Evolutionary conservation across 768 basidiomycete species (phyloP), one percentile per base, ranked within the genome.

Genomic region (Paxillus rubicundulus): DNA sequence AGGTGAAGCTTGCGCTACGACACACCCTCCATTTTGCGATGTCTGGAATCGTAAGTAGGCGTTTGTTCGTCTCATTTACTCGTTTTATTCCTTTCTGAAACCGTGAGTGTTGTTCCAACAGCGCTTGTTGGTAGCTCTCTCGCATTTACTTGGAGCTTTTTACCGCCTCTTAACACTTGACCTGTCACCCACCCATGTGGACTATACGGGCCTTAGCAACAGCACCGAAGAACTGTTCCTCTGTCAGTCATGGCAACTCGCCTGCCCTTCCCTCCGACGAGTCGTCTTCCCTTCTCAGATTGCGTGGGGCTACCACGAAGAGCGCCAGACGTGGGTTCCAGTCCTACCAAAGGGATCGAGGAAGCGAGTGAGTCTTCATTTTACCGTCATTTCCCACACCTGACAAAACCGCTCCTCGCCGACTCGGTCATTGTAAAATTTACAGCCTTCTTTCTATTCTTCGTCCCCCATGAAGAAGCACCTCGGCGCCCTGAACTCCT

Each of bases 11-110:
- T 41, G 83, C 85, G 17, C 70, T 86, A 32, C 72, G 84, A 34
- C 84, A 86, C 61, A 85, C 84, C 8, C 73, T 86, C 27, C 84
- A 85, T 58, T 82, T 79, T 61, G 74, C 82, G 20, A 32, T 34
- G 3, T 45, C 45, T 9, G 85, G 84, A 46, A 82, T 85, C 68
- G 85, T 85, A 70, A 82, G 85, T 73, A 47, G 18, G 51, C 33
- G 33, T 13, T 28, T 3, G 12, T 54, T 49, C 49, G 39, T 41
- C 47, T 36, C 47, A 33, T 49, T 50, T 53, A 18, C 38, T 50
- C 3, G 5, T 38, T 38, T 28, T 54, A 38, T 51, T 34, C 20
- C 40, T 42, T 33, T 32, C 44, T 42, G 50, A 56, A 24, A 54
- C n/a, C 12, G 36, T 34, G 33, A 14, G 9, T 39, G 42, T 38